These are phyloP conservation scores for Arthrocladium fulminans DNA, from an alignment of 2,329 filamentous ascomycete genomes.

Conservation along the genomic window DNA sequence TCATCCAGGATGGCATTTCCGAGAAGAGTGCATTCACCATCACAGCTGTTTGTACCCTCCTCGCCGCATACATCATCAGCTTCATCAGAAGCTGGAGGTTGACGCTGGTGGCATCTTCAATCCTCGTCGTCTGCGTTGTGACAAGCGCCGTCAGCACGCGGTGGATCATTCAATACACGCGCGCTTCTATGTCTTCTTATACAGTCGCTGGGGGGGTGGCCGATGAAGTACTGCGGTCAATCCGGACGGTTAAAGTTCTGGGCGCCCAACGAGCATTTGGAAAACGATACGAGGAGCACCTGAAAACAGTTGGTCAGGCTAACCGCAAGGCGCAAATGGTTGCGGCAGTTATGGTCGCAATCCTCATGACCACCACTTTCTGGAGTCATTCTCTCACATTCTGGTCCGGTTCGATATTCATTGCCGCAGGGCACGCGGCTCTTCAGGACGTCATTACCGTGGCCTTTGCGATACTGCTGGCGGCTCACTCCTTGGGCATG, in stretches of 20 bases:
- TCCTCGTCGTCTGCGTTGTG: constrained; percentile 36
- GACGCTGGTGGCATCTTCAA: constrained; percentile 36
- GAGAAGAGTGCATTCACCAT: constrained; percentile 18
- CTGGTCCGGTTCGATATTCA: constrained; percentile 26
- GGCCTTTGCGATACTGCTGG: constrained; percentile 77
- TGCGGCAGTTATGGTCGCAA: constrained; percentile 24
- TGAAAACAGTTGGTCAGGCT: constrained; percentile 21
- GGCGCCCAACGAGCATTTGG: constrained; percentile 59
- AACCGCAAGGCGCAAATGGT: constrained; percentile 24
- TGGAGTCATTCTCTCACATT: constrained; percentile 26
- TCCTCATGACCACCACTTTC: constrained; percentile 25
- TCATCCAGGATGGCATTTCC: constrained; percentile 17
- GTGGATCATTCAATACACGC: constrained; percentile 20
- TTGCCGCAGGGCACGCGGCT: constrained; percentile 18
- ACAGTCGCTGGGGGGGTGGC: constrained; percentile 37
- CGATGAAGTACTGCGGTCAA: constrained; percentile 42
- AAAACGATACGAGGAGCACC: constrained; percentile 24
- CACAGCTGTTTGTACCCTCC: constrained; percentile 15
- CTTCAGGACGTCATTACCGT: constrained; percentile 20
- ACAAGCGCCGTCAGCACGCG: constrained; percentile 16
- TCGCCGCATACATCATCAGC: constrained; percentile 17
- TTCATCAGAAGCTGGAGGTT: constrained; percentile 34
- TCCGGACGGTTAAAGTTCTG: constrained; percentile 42
- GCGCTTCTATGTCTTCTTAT: constrained; percentile 26
- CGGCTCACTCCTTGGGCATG: constrained; percentile 80